These are phyloP conservation scores for Dunaliella sp. DNA, from an alignment of 139 green algal genomes.

Conservation along the genomic window DNA sequence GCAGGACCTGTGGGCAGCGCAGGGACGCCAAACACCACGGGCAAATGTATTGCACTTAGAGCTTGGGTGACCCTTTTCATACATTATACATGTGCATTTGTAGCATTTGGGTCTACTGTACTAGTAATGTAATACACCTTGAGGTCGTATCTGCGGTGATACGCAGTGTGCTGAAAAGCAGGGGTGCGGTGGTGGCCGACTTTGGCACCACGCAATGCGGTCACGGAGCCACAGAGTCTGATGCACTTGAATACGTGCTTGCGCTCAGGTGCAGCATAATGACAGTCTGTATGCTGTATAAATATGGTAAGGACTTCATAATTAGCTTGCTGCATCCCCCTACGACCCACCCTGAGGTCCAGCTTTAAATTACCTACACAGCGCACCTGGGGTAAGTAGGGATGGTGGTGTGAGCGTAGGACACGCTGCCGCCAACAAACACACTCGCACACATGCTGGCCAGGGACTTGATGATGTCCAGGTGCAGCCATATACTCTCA, in stretches of 20 bases:
- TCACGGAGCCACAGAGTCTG: background rate
- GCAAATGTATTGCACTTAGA: too few relatives aligned
- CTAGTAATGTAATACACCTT: too few relatives aligned
- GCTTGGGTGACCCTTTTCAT: too few relatives aligned
- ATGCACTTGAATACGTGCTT: background rate
- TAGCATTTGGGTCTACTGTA: too few relatives aligned
- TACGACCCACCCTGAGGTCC: too few relatives aligned
- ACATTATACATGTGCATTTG: too few relatives aligned
- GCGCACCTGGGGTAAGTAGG: conserved; percentile 93
- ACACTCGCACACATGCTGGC: conserved; percentile 83
- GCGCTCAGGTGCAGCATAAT: background rate
- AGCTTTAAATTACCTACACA: too few relatives aligned
- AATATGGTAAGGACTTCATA: background rate
- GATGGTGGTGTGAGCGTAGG: conserved; percentile 95
- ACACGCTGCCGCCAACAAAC: conserved; percentile 81
- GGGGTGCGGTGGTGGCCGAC: too few relatives aligned
- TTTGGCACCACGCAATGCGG: background rate
- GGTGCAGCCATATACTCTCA: conserved; percentile 92
- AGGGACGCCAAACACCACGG: too few relatives aligned
- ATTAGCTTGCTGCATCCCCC: background rate
- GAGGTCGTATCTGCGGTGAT: too few relatives aligned
- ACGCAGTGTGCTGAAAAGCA: too few relatives aligned
- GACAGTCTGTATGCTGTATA: background rate
- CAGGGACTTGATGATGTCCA: conserved; percentile 92
- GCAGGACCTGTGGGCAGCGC: too few relatives aligned